Evolutionary conservation across 1,284 basidiomycete species (phyloP).

Genomic region (Agroathelia rolfsii): DNA sequence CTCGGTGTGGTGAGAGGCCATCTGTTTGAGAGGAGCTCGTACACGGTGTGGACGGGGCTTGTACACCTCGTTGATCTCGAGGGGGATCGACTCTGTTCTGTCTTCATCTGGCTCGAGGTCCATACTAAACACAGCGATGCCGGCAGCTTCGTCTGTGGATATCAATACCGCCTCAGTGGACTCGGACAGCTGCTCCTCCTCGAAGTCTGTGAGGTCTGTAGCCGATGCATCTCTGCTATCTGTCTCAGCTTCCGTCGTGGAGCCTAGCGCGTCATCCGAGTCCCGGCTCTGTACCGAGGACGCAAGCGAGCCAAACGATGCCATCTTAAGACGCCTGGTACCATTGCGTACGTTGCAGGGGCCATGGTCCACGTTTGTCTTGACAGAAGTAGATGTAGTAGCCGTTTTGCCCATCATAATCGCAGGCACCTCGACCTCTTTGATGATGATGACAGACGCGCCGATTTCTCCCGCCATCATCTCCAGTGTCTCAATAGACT

Average conservation of each 20-base stretch:
- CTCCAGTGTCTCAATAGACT: conserved; percentile 74
- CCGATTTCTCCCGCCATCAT: conserved; percentile 90
- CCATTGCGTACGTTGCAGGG: too few species aligned
- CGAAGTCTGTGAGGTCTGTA: conserved; percentile 23
- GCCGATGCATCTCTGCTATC: conserved; percentile 14
- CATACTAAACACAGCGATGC: conserved; percentile 33
- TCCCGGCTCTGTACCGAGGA: too few species aligned
- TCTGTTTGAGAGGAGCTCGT: conserved; percentile 20
- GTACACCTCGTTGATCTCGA: conserved; percentile 61
- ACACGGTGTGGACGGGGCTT: conserved; percentile 57
- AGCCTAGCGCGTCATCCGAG: conserved; percentile 2
- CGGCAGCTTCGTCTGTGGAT: background rate
- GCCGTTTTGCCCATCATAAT: too few species aligned
- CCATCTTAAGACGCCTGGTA: too few species aligned
- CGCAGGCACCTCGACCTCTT: conserved; percentile 73
- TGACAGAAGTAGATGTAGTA: too few species aligned
- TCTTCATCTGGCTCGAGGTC: conserved; percentile 33
- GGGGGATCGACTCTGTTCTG: conserved; percentile 31
- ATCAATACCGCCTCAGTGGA: conserved; percentile 2
- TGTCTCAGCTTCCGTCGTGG: conserved; percentile 7
- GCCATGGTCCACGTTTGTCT: too few species aligned
- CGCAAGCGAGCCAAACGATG: too few species aligned
- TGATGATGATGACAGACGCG: conserved; percentile 79
- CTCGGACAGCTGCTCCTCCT: conserved; percentile 21
- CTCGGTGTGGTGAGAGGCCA: conserved; percentile 14